Evolutionary conservation across 1,284 basidiomycete genomes (phyloP).

Genomic region (Ustilago tritici): DNA sequence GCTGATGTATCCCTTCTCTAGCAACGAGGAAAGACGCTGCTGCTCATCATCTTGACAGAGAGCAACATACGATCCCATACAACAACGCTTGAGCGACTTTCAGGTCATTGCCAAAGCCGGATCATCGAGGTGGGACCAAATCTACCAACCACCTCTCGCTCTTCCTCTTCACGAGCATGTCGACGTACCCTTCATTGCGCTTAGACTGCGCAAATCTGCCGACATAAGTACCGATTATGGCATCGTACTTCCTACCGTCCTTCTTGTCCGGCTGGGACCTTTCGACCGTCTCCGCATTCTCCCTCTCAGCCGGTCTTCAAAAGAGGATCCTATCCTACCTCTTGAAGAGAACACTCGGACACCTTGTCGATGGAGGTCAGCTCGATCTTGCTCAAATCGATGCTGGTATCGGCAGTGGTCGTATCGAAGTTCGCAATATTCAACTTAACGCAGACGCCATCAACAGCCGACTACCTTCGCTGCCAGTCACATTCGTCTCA

Average conservation of each 20-base stretch:
- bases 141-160: slow-evolving; percentile 8
- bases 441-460: slow-evolving; percentile 76
- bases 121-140: background rate
- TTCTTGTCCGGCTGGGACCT: slow-evolving; percentile 50
- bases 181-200: slow-evolving; percentile 21
- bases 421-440: slow-evolving; percentile 84
- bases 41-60: background rate
- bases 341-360: slow-evolving; percentile 84
- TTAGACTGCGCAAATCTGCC: slow-evolving; percentile 1
- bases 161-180: slow-evolving; percentile 19
- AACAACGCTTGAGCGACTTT: background rate
- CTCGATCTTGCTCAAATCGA: slow-evolving; percentile 88
- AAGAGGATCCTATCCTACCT: slow-evolving; percentile 89
- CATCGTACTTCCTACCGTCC: slow-evolving; percentile 46
- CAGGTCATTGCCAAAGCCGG: background rate
- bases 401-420: slow-evolving; percentile 88
- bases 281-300: slow-evolving; percentile 42
- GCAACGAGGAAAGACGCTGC: background rate
- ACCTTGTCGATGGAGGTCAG: slow-evolving; percentile 86
- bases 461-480: slow-evolving; percentile 34
- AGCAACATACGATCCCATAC: background rate
- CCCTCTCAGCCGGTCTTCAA: slow-evolving; percentile 83
- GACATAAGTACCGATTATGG: slow-evolving; percentile 16
- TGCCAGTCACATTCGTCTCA: slow-evolving; percentile 79
- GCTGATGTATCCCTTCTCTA: background rate